phyloP scores from a whole-genome alignment of 2,329 filamentous ascomycete species.

The Cucurbitaria berberidis region DNA sequence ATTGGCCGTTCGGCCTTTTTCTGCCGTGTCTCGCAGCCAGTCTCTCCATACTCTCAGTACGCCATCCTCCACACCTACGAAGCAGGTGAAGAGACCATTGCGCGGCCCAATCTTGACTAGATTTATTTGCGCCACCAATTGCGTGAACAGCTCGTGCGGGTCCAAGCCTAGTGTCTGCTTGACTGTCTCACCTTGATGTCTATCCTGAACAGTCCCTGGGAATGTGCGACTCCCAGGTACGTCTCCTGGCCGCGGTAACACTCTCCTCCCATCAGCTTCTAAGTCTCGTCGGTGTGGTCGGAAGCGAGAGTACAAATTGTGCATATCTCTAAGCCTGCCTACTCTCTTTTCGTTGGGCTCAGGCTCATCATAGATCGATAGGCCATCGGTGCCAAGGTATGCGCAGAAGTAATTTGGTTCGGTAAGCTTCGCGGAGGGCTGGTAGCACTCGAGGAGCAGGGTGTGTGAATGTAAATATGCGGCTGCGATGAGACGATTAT shows the following conservation, averaged over 20 bases:
- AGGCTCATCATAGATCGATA: conserved; percentile 54
- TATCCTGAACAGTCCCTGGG: conserved; percentile 34
- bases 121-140: conserved; percentile 72
- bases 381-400: conserved; percentile 67
- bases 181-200: conserved; percentile 54
- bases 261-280: conserved; percentile 46
- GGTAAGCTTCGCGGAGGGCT: conserved; percentile 70
- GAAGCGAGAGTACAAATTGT: conserved; percentile 72
- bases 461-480: conserved; percentile 66
- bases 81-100: conserved; percentile 67
- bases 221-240: conserved; percentile 54
- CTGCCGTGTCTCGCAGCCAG: conserved; percentile 65
- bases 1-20: conserved; percentile 19
- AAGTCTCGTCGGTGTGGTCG: conserved; percentile 66
- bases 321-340: conserved; percentile 56
- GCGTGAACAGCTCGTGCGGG: conserved; percentile 73
- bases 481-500: conserved; percentile 67
- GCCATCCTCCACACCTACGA: conserved; percentile 70
- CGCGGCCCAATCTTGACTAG: conserved; percentile 70
- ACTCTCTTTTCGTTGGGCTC: conserved; percentile 34
- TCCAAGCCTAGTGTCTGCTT: conserved; percentile 70
- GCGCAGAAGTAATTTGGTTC: conserved; percentile 73
- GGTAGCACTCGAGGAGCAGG: conserved; percentile 79
- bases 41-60: conserved; percentile 74
- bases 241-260: conserved; percentile 53